Conservation (phyloP, 495 filamentous ascomycete species). For the Choiromyces venosus region DNA sequence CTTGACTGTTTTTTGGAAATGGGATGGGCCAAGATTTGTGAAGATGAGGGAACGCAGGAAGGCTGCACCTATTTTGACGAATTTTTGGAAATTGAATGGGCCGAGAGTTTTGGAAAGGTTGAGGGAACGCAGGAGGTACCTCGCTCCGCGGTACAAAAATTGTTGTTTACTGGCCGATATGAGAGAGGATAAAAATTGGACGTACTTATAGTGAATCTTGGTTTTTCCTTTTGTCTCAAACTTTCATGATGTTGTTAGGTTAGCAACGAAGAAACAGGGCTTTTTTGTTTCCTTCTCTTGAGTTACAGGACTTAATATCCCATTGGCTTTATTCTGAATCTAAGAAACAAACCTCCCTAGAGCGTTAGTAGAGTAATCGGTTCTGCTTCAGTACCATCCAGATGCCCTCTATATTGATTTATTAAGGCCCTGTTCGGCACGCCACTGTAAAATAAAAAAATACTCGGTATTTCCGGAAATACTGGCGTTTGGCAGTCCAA, state of each 20-base stretch:
- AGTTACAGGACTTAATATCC: background rate
- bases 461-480: no score
- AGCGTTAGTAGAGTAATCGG: no score
- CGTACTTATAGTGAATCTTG: background rate
- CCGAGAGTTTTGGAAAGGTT: background rate
- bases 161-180: slow-evolving; percentile 3
- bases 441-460: no score
- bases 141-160: background rate
- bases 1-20: slow-evolving; percentile 5
- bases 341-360: no score
- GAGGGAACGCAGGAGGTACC: background rate
- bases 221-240: background rate
- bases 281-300: background rate
- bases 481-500: no score
- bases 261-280: background rate
- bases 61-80: no score
- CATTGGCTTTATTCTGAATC: no score
- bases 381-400: no score
- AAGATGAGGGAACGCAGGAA: background rate
- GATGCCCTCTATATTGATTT: no score
- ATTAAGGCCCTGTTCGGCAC: no score
- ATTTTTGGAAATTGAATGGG: no score
- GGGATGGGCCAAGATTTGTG: background rate
- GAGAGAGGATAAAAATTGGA: background rate
- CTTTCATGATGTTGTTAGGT: background rate